Percentiles rank a stretch among this genome's conserved stretches.
Conservation (phyloP, 2,329 filamentous ascomycete genomes). For the Periglandula ipomoeae region DNA sequence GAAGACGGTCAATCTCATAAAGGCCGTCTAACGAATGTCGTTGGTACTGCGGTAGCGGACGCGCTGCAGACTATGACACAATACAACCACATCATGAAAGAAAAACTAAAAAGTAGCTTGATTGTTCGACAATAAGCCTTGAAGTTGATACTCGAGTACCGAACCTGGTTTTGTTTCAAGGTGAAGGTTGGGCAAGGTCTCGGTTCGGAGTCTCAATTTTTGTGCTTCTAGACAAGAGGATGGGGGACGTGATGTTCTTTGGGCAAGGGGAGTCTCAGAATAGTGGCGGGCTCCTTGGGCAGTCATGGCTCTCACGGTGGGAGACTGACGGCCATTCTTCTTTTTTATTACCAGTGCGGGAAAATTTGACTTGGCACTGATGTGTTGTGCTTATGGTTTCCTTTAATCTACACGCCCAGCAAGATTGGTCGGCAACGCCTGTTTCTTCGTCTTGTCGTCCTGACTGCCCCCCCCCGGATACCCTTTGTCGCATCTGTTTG, state of each 20-base stretch:
- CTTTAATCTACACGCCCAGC: conserved; percentile 11
- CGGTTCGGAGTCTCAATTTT: background rate
- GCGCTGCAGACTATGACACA: conserved; percentile 20
- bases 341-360: conserved; percentile 9
- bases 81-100: conserved; percentile 8
- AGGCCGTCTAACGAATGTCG: conserved; percentile 23
- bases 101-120: conserved; percentile 9
- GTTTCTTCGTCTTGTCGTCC: conserved; percentile 13
- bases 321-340: conserved; percentile 8
- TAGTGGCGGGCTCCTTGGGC: background rate
- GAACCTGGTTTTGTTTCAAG: conserved; percentile 3
- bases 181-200: background rate
- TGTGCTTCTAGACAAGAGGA: background rate
- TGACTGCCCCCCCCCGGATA: conserved; percentile 17
- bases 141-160: background rate
- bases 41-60: conserved; percentile 20
- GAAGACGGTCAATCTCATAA: conserved; percentile 20
- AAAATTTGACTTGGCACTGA: conserved; percentile 4
- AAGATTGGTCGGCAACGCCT: conserved; percentile 11
- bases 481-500: conserved; percentile 20
- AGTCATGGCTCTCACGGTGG: background rate
- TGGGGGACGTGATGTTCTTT: background rate
- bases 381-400: conserved; percentile 11
- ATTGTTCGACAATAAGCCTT: conserved; percentile 1
- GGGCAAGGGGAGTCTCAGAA: background rate